Percentiles rank a stretch among this genome's conserved stretches.
Evolutionary conservation across 2,329 filamentous ascomycete species (phyloP).

Genomic region (Lachnellula cervina): DNA sequence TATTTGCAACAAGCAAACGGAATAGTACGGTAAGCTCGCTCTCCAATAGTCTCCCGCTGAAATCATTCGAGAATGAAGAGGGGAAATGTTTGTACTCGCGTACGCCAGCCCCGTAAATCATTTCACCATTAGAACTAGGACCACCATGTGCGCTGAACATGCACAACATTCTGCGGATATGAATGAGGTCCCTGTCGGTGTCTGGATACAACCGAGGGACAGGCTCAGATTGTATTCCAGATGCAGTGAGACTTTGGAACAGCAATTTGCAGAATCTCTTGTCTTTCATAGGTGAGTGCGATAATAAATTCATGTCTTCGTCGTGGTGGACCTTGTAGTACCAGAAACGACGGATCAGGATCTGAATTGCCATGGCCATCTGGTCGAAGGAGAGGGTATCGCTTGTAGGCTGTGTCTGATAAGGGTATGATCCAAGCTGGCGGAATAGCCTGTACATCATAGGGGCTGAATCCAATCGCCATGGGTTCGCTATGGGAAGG

Average conservation of each 20-base stretch:
- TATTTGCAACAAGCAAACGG: neutral
- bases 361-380: neutral
- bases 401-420: neutral
- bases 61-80: neutral
- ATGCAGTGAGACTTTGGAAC: neutral
- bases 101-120: neutral
- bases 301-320: neutral
- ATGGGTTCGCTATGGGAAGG: neutral
- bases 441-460: neutral
- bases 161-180: neutral
- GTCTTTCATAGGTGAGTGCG: neutral
- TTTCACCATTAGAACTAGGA: neutral
- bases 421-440: neutral
- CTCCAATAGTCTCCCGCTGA: neutral
- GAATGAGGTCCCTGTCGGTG: neutral
- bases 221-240: neutral
- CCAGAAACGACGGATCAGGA: neutral
- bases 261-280: neutral
- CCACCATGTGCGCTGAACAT: neutral
- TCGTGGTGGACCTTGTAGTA: neutral
- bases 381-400: neutral
- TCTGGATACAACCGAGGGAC: neutral
- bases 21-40: neutral
- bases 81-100: neutral
- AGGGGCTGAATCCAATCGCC: neutral